phyloP scores from a whole-genome alignment of 1,139 yeast genomes.

The Magnusiomyces clavatus region DNA sequence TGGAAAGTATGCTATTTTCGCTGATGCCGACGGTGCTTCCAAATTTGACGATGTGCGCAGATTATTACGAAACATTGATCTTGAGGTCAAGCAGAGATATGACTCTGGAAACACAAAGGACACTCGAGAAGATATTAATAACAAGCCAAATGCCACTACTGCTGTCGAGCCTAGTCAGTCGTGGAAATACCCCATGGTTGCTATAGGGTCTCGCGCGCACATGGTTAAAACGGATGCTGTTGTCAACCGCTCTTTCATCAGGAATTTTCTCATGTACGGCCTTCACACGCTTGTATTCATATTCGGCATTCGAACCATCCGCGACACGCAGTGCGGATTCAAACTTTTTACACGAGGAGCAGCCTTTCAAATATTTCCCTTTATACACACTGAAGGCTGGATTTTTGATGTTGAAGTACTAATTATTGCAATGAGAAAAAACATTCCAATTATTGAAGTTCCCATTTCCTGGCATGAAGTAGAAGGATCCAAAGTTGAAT shows the following conservation, averaged over 20 bases:
- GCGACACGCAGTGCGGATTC: constrained; percentile 97
- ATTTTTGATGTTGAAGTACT: constrained; percentile 92
- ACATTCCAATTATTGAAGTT: constrained; percentile 61
- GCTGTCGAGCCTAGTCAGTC: constrained; percentile 1
- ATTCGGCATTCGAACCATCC: constrained; percentile 79
- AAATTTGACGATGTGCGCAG: constrained; percentile 60
- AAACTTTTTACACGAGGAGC: constrained; percentile 77
- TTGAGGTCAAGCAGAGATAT: constrained; percentile 24
- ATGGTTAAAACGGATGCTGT: constrained; percentile 96
- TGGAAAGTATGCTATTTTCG: constrained; percentile 74
- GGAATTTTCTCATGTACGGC: constrained; percentile 91
- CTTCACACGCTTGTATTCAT: constrained; percentile 77
- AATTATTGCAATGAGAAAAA: constrained; percentile 66
- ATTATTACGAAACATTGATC: constrained; percentile 41
- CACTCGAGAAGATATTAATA: background rate
- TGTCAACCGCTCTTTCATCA: constrained; percentile 77
- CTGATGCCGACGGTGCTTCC: constrained; percentile 98
- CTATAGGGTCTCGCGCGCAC: constrained; percentile 92
- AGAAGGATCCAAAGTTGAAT: constrained; percentile 86
- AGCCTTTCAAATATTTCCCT: constrained; percentile 63
- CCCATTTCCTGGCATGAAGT: constrained; percentile 97
- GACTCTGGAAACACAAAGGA: constrained; percentile 6
- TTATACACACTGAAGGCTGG: constrained; percentile 96
- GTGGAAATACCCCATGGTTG: constrained; percentile 43
- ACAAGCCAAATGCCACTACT: too few relatives aligned